Evolutionary conservation across 2,329 filamentous ascomycete genomes (phyloP).

Genomic region (Aureobasidium subglaciale): DNA sequence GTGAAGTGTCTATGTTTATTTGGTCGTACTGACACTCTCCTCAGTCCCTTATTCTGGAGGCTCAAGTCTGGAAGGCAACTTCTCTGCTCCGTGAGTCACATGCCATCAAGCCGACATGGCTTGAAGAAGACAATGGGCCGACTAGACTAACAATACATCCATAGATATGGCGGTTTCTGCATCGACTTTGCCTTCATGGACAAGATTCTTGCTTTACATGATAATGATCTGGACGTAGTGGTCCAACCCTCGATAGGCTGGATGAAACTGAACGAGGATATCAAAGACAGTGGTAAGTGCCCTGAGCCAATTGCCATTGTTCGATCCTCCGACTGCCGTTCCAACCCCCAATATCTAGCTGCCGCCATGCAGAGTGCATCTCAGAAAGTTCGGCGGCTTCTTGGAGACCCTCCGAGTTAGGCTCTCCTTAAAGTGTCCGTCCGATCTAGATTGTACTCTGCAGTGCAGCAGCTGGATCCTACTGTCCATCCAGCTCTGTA

Average conservation of each 20-base stretch:
- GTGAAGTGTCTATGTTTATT: neutral
- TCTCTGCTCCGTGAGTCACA: slow-evolving; percentile 56
- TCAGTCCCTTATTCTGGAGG: slow-evolving; percentile 78
- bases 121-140: slow-evolving; percentile 25
- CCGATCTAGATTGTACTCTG: too few species aligned
- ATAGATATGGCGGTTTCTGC: slow-evolving; percentile 61
- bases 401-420: too few species aligned
- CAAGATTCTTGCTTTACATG: slow-evolving; percentile 68
- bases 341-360: too few species aligned
- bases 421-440: too few species aligned
- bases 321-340: too few species aligned
- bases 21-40: neutral
- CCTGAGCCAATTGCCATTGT: too few species aligned
- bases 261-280: slow-evolving; percentile 76
- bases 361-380: too few species aligned
- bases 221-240: slow-evolving; percentile 85
- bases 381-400: too few species aligned
- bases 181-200: slow-evolving; percentile 90
- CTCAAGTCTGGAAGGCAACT: slow-evolving; percentile 81
- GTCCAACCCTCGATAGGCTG: slow-evolving; percentile 89
- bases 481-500: too few species aligned
- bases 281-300: too few species aligned
- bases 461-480: too few species aligned
- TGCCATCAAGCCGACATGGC: too few species aligned
- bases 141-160: neutral